Evolutionary conservation across 2,329 filamentous ascomycete species (phyloP).

Genomic region (Penicillium sp.): DNA sequence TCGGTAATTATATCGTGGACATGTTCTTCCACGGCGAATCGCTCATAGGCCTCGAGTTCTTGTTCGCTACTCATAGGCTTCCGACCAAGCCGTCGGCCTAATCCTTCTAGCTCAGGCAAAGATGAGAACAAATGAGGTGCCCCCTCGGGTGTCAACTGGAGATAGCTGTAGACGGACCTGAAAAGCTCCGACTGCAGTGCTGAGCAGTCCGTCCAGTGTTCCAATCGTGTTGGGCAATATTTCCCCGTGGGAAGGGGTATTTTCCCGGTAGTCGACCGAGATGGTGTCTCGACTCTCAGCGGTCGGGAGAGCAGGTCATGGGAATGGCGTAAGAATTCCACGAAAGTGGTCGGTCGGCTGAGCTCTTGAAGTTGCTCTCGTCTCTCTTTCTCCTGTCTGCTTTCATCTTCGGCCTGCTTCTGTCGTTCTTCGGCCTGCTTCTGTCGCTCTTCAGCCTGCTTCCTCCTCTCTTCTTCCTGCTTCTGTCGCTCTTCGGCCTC

Average conservation of each 20-base stretch:
- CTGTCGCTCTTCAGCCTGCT: too few species aligned
- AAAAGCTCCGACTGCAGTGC: not conserved
- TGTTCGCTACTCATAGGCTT: conserved; percentile 18
- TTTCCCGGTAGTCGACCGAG: conserved; percentile 20
- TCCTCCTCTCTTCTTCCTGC: not conserved
- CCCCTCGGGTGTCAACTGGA: conserved; percentile 10
- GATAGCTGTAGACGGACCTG: conserved; percentile 10
- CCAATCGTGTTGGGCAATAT: conserved; percentile 19
- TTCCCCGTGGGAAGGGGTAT: conserved; percentile 20
- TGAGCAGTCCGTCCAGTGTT: conserved; percentile 17
- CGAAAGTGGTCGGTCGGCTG: conserved; percentile 7
- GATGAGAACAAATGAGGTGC: conserved; percentile 11
- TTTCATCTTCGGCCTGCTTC: too few species aligned
- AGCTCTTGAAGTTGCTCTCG: conserved; percentile 1
- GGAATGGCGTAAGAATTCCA: conserved; percentile 14
- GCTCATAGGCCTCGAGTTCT: conserved; percentile 11
- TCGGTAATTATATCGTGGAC: conserved; percentile 24
- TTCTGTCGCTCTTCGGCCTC: not conserved
- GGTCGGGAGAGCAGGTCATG: conserved; percentile 11
- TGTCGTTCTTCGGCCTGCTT: too few species aligned
- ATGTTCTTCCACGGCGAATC: conserved; percentile 9
- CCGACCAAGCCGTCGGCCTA: conserved; percentile 11
- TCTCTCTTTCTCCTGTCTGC: conserved; percentile 1
- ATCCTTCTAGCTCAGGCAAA: conserved; percentile 11
- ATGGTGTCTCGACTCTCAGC: conserved; percentile 18